Base-by-base conservation (phyloP, 129 eudicot genomes). In the Chrysanthemum lavandulifolium region DNA sequence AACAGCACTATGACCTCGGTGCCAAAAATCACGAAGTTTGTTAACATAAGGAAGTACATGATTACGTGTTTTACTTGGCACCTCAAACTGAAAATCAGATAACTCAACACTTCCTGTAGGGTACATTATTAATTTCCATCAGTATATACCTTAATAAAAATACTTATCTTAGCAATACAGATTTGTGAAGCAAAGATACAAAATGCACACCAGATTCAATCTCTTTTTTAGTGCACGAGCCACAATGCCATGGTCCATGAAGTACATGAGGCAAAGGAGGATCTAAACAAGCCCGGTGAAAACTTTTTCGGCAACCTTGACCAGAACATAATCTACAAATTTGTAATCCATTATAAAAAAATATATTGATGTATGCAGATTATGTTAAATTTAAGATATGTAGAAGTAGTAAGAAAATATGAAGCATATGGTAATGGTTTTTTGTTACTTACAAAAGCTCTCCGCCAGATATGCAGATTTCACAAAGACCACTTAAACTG, bases 201-300 rank as follows among this genome's bases (percentile, higher is more conserved):
- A 66, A 54, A 73, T 76, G 64, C 31, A 76, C 71, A 54, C 86
- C 86, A 68, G 33, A 68, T 53, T 69, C 43, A 10, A 76, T 76
- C 84, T 50, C 65, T 51, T 78, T 73, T 59, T 67, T 64, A 5
- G 54, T 71, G 68, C 90, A 85, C 77, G 73, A 74, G 63, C 43
- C 31, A 67, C 90, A 85, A 58, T 82, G 57, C 90, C 90, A 85
- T 62, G 65, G 51, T 25, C 80, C 78, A 54, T 71, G 82, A 55
- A 71, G 74, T 16, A 31, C 21, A 70, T 57, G 50, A 19, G 73
- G 68, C 15, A 72, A 54, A 27, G 80, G 80, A 71, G 79, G 83
- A 16, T 64, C 54, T 57, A 82, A 73, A 73, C 84, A 53, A 13
- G 58, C n/a, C 18, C 16, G n/a, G 13, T 53, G 58, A 53, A 53